A percentile compares a stretch with the other conserved stretches of the same genome.
phyloP scores from a whole-genome alignment of 2,329 filamentous ascomycete genomes.

The Nemania sp. region DNA sequence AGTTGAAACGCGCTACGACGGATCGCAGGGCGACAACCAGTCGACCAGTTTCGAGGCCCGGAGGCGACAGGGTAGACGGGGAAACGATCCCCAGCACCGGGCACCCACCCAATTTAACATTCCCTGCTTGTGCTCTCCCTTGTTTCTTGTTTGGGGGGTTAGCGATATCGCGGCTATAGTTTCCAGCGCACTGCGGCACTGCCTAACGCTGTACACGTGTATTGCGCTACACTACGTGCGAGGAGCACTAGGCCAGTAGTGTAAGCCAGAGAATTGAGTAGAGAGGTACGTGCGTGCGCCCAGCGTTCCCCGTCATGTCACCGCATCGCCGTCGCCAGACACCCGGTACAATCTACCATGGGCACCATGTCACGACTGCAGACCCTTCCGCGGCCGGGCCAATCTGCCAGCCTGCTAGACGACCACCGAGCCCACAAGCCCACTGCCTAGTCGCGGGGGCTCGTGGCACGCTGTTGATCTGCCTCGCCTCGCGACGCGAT shows the following conservation, averaged over 20 bases:
- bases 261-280: background rate
- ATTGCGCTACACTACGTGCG: constrained; percentile 2
- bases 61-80: constrained; percentile 18
- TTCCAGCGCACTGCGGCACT: no score
- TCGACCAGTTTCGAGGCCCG: background rate
- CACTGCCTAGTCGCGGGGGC: no score
- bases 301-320: background rate
- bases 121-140: constrained; percentile 26
- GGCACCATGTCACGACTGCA: no score
- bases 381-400: no score
- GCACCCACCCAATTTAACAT: constrained; percentile 35
- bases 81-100: constrained; percentile 18
- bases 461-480: background rate
- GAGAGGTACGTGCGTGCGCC: constrained; percentile 15
- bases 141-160: constrained; percentile 1
- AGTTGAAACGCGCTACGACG: constrained; percentile 14
- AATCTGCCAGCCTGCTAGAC: no score
- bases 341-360: constrained; percentile 11
- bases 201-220: no score
- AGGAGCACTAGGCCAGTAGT: background rate
- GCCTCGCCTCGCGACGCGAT: background rate
- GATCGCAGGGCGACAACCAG: constrained; percentile 12
- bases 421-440: background rate
- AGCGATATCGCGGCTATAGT: constrained; percentile 11
- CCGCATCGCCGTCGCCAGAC: constrained; percentile 7